Evolutionary conservation across 2,329 filamentous ascomycete species (phyloP).

Genomic region (Cladosporium halotolerans): DNA sequence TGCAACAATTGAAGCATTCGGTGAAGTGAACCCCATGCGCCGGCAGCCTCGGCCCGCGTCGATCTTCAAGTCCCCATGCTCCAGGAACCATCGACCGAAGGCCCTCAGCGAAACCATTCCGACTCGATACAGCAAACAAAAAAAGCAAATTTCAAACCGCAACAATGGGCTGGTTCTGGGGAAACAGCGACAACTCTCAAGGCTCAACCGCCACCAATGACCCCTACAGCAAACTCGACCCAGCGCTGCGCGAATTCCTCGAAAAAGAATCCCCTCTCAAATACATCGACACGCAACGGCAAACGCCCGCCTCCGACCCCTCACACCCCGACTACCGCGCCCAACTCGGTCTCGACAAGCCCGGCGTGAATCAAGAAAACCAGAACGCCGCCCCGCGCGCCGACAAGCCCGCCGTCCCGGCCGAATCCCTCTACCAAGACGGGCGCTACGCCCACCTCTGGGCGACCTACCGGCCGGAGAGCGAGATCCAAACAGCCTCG

Average conservation of each 20-base stretch:
- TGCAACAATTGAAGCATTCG: no score
- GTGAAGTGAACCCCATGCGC: no score
- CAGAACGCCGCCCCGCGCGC: slow-evolving; percentile 22
- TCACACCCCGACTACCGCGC: slow-evolving; percentile 27
- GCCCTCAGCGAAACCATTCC: no score
- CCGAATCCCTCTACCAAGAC: slow-evolving; percentile 58
- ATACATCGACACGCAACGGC: slow-evolving; percentile 39
- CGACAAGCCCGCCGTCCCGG: slow-evolving; percentile 35
- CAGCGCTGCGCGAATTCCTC: slow-evolving; percentile 76
- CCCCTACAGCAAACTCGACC: slow-evolving; percentile 70
- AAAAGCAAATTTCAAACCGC: not conserved
- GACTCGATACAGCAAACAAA: not conserved
- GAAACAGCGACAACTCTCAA: slow-evolving; percentile 28
- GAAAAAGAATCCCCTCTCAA: slow-evolving; percentile 73
- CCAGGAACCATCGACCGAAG: no score
- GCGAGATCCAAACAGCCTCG: slow-evolving; percentile 60
- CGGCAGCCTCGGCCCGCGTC: not conserved
- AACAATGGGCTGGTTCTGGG: slow-evolving; percentile 60
- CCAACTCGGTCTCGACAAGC: slow-evolving; percentile 23
- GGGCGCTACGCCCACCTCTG: slow-evolving; percentile 80
- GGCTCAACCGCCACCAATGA: slow-evolving; percentile 41
- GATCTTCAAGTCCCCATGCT: no score
- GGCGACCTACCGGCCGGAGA: slow-evolving; percentile 78
- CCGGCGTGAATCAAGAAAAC: slow-evolving; percentile 18
- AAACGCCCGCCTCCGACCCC: slow-evolving; percentile 9